Evolutionary conservation across 345 rosid species (phyloP).

Genomic region (Hibiscus tridactylites): DNA sequence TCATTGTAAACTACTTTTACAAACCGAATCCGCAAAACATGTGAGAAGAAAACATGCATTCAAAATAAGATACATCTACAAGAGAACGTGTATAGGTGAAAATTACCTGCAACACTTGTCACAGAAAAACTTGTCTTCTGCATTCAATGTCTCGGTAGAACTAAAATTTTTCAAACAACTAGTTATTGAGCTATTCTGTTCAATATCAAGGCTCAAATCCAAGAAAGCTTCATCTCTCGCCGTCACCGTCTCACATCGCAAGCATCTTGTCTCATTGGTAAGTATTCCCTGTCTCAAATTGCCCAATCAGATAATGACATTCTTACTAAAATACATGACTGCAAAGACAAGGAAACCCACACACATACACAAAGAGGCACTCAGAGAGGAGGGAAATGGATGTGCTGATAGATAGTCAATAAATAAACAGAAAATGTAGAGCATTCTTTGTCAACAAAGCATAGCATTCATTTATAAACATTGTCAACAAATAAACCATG

Average conservation of each 20-base stretch:
- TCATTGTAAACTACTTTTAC: too few species aligned
- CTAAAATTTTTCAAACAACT: slow-evolving; percentile 99
- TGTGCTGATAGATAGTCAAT: not conserved
- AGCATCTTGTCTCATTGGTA: slow-evolving; percentile 94
- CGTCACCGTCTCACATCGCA: slow-evolving; percentile 92
- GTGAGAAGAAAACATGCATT: not conserved
- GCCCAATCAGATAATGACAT: slow-evolving; percentile 15
- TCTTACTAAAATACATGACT: not conserved
- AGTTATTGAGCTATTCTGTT: slow-evolving; percentile 96
- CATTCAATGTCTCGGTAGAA: slow-evolving; percentile 97
- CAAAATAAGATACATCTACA: not conserved
- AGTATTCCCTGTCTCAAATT: slow-evolving; percentile 68
- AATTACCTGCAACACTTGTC: slow-evolving; percentile 99
- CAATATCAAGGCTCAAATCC: slow-evolving; percentile 97
- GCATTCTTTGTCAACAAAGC: not conserved
- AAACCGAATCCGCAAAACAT: not conserved
- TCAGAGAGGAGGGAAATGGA: not conserved
- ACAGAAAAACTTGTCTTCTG: slow-evolving; percentile 98
- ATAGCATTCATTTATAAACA: not conserved
- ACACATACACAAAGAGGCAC: not conserved
- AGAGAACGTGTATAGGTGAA: not conserved
- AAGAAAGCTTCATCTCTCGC: slow-evolving; percentile 97
- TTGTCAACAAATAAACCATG: not conserved
- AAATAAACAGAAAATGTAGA: not conserved
- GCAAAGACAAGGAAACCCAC: not conserved